Percentiles rank a stretch among this genome's conserved stretches.
Evolutionary conservation across 2,329 filamentous ascomycete species (phyloP).

Genomic region (Penicillium thymicola): DNA sequence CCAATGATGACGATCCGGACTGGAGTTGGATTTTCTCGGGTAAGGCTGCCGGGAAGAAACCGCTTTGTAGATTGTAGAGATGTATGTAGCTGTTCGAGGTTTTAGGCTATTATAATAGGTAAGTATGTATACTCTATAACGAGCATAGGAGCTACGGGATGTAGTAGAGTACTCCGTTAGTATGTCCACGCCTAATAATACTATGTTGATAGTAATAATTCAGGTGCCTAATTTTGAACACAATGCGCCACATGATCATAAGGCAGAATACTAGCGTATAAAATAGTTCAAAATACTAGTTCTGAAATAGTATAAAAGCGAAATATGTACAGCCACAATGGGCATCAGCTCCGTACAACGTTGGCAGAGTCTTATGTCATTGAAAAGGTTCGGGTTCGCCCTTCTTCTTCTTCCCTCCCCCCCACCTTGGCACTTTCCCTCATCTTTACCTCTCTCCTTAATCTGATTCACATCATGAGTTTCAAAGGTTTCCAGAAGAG

Average conservation of each 20-base stretch:
- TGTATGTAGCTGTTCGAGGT: background rate
- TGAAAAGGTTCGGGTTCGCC: constrained; percentile 18
- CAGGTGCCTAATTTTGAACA: constrained; percentile 7
- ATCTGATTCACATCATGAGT: constrained; percentile 64
- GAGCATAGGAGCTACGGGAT: background rate
- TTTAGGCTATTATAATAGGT: background rate
- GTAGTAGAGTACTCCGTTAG: background rate
- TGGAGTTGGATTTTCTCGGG: background rate
- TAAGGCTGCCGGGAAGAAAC: constrained; percentile 4
- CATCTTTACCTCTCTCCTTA: constrained; percentile 8
- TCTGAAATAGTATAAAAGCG: background rate
- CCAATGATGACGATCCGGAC: constrained; percentile 3
- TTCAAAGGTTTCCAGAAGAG: constrained; percentile 95
- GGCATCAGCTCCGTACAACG: constrained; percentile 4
- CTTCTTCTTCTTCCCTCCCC: background rate
- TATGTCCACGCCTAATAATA: too few relatives aligned
- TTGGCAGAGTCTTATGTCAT: constrained; percentile 24
- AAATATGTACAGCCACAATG: constrained; percentile 9
- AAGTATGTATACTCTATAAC: background rate
- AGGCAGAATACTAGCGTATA: background rate
- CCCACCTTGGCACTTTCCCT: constrained; percentile 12
- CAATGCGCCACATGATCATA: constrained; percentile 10
- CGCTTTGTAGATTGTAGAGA: background rate
- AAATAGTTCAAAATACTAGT: background rate
- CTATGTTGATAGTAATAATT: background rate